Conservation (phyloP, 2,329 filamentous ascomycete species). For the Sphaerulina musiva region DNA sequence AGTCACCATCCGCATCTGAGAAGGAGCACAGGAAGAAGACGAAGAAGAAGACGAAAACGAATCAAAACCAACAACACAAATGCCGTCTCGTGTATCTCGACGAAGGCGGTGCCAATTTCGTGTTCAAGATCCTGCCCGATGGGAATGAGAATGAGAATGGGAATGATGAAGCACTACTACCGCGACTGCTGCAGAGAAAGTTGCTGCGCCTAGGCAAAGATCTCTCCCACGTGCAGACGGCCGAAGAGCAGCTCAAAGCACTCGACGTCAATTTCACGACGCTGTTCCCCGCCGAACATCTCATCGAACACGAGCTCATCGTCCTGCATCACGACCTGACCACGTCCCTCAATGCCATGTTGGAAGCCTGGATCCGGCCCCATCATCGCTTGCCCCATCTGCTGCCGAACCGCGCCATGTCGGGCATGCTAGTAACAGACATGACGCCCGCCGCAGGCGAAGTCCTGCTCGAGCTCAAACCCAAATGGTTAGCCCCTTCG, state of each 20-base stretch:
- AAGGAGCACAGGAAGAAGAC: too few species aligned
- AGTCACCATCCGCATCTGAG: background rate
- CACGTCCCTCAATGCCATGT: conserved; percentile 21
- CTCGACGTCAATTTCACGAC: conserved; percentile 26
- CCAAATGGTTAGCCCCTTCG: conserved; percentile 45
- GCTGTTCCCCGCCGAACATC: conserved; percentile 28
- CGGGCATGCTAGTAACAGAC: conserved; percentile 33
- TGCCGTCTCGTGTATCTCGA: conserved; percentile 31
- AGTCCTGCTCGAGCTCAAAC: conserved; percentile 40
- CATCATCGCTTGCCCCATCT: conserved; percentile 23
- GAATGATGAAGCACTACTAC: conserved; percentile 13
- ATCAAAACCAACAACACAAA: background rate
- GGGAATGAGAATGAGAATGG: background rate
- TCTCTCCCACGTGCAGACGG: conserved; percentile 26
- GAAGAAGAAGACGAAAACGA: too few species aligned
- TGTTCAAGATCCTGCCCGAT: conserved; percentile 26
- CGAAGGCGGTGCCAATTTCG: conserved; percentile 36
- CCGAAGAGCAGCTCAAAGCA: conserved; percentile 25
- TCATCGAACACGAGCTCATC: conserved; percentile 30
- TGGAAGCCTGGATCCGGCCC: conserved; percentile 22
- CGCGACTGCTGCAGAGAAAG: conserved; percentile 19
- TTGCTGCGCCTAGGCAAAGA: conserved; percentile 33
- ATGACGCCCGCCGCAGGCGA: conserved; percentile 30
- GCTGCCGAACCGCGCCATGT: conserved; percentile 25
- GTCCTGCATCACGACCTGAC: conserved; percentile 21